A percentile compares a stretch with the other conserved stretches of the same genome.
Evolutionary conservation across 2,329 filamentous ascomycete species (phyloP).

Genomic region (Alternaria conjuncta): DNA sequence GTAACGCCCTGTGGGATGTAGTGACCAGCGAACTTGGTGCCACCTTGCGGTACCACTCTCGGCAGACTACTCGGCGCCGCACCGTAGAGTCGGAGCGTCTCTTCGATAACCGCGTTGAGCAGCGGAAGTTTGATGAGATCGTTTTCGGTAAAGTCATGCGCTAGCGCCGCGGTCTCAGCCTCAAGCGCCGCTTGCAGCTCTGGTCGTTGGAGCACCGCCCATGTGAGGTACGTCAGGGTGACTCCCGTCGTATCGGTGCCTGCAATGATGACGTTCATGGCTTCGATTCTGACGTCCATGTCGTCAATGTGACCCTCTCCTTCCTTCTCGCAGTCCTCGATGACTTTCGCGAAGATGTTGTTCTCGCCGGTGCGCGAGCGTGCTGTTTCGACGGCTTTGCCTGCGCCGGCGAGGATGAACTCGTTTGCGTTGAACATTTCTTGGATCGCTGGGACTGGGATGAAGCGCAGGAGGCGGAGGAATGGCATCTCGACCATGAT

Average conservation of each 20-base stretch:
- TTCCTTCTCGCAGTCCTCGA: conserved; percentile 40
- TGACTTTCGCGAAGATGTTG: conserved; percentile 45
- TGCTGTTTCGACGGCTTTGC: conserved; percentile 40
- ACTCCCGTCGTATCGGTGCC: conserved; percentile 46
- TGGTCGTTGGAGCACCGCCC: conserved; percentile 37
- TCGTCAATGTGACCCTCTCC: conserved; percentile 39
- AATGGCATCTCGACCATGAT: conserved; percentile 48
- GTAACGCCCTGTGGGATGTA: conserved; percentile 48
- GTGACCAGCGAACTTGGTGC: conserved; percentile 41
- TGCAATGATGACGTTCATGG: conserved; percentile 44
- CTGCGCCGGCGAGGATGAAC: conserved; percentile 38
- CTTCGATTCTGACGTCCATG: conserved; percentile 42
- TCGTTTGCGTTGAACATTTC: conserved; percentile 47
- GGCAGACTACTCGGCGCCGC: conserved; percentile 47
- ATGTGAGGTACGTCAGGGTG: conserved; percentile 45
- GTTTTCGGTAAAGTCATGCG: conserved; percentile 31
- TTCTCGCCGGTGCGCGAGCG: conserved; percentile 36
- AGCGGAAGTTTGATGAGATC: conserved; percentile 44
- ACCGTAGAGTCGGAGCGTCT: conserved; percentile 48
- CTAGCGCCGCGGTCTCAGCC: conserved; percentile 27
- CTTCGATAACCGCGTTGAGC: conserved; percentile 49
- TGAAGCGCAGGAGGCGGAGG: conserved; percentile 40
- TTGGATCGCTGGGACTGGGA: conserved; percentile 38
- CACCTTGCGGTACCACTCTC: conserved; percentile 47
- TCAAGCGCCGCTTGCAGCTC: conserved; percentile 28